Percentiles rank a stretch among this genome's conserved stretches.
phyloP scores from a whole-genome alignment of 345 rosid species.

The Draba incana region DNA sequence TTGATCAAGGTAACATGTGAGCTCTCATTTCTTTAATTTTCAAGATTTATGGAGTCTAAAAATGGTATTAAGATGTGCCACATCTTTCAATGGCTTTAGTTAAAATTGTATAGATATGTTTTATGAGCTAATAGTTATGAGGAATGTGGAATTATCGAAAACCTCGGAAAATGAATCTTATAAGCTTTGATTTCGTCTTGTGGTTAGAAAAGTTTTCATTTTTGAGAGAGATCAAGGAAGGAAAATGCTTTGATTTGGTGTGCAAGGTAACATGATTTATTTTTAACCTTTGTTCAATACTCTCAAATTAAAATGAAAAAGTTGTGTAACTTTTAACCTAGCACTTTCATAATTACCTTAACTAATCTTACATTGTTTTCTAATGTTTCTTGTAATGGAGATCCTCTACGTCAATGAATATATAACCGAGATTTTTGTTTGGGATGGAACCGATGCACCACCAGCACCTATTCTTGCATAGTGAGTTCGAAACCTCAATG shows the following conservation, averaged over 20 bases:
- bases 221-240: constrained; percentile 66
- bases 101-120: constrained; percentile 4
- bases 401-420: constrained; percentile 57
- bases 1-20: constrained; percentile 51
- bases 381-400: constrained; percentile 44
- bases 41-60: background rate
- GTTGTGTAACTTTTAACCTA: background rate
- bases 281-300: constrained; percentile 20
- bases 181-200: constrained; percentile 21
- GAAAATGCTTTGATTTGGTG: constrained; percentile 46
- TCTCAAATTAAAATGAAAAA: background rate
- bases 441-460: constrained; percentile 92
- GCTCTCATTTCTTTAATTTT: constrained; percentile 4
- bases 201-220: constrained; percentile 36
- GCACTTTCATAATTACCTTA: constrained; percentile 2
- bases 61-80: background rate
- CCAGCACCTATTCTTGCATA: constrained; percentile 46
- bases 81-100: background rate
- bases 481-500: constrained; percentile 47
- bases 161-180: background rate
- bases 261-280: constrained; percentile 54
- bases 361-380: constrained; percentile 14
- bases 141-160: background rate
- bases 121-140: background rate
- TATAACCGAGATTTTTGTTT: constrained; percentile 53